Evolutionary conservation across 305 asterid genomes (phyloP).

Genomic region (Fraxinus velutina): DNA sequence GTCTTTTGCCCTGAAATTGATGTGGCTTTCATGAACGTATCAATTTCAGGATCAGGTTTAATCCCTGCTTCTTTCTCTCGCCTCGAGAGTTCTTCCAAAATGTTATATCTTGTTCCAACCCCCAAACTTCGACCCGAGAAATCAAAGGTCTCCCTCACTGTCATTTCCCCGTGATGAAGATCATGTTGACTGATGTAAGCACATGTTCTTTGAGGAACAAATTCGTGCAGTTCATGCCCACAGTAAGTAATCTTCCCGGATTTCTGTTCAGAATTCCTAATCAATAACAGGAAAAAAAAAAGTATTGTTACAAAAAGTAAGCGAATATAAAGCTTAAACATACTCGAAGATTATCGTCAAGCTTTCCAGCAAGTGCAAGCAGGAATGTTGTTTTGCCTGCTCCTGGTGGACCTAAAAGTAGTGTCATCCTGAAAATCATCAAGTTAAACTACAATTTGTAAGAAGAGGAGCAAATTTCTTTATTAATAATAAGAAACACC

Average conservation of each 20-base stretch:
- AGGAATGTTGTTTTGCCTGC: constrained; percentile 40
- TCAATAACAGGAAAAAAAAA: background rate
- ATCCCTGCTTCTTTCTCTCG: constrained; percentile 49
- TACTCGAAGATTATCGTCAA: constrained; percentile 30
- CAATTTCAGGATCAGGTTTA: constrained; percentile 45
- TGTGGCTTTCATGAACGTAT: constrained; percentile 48
- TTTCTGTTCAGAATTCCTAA: constrained; percentile 22
- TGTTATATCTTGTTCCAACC: constrained; percentile 41
- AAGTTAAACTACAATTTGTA: background rate
- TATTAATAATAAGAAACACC: background rate
- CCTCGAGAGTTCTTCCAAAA: constrained; percentile 40
- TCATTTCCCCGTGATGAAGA: constrained; percentile 59
- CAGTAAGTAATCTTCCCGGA: constrained; percentile 48
- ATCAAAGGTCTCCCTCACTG: constrained; percentile 57
- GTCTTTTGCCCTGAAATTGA: constrained; percentile 44
- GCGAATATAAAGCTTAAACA: background rate
- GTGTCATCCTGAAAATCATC: constrained; percentile 31
- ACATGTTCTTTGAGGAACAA: constrained; percentile 52
- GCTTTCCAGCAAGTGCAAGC: constrained; percentile 39
- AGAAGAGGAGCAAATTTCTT: background rate
- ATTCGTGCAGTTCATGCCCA: constrained; percentile 47
- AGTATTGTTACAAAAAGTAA: background rate
- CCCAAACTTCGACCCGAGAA: constrained; percentile 54
- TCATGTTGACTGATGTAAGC: constrained; percentile 56
- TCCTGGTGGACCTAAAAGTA: constrained; percentile 45